Evolutionary conservation across 805 yeast species (phyloP), one percentile per base, ranked within the genome.

Genomic region (Huiozyma naganishii): DNA sequence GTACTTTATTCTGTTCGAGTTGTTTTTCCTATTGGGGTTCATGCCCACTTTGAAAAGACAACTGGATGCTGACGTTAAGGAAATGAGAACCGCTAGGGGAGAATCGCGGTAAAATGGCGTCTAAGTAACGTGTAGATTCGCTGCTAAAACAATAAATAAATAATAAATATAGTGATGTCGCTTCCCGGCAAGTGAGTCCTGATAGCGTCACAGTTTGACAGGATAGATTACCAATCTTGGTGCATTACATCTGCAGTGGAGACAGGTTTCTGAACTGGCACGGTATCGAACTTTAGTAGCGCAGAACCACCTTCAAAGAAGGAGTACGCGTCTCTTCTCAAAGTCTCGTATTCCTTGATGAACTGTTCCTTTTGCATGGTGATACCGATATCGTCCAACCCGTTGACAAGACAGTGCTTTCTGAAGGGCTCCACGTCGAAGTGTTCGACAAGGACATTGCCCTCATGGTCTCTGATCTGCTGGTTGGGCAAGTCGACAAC

Each of bases 361-460:
- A 57, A 78, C 43, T 77, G 77, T 67, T 86, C 96, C 68, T 89
- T 88, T 67, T 89, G 90, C 56, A 92, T 69, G 42, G 98, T 92
- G 59, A 92, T 76, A 38, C 97, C 97, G 66, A 92, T 92, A 64
- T 92, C 98, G 64, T 92, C 98, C 49, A 92, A 79, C 51, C 98
- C 98, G 52, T 92, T 87, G 45, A 90, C 70, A 55, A 92, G 73
- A 64, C 97, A 92, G 66, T 90, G 95, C 68, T 89, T 88, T 74
- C 97, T 83, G 74, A 89, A 92, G 33, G 71, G 75, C 65, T 90
- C 98, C 49, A 92, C 78, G 5, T 86, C 96, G 54, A 92, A 92
- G 52, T 82, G 73, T 9, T 79, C 88, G 32, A 88, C 81, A 45
- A 89, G 70, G 34, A 84, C 83, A 55, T 83, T 83, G 46, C 81